Evolutionary conservation across 1,284 basidiomycete species (phyloP), one percentile per base, ranked within the genome.

Genomic region (Leccinum subrobustum): DNA sequence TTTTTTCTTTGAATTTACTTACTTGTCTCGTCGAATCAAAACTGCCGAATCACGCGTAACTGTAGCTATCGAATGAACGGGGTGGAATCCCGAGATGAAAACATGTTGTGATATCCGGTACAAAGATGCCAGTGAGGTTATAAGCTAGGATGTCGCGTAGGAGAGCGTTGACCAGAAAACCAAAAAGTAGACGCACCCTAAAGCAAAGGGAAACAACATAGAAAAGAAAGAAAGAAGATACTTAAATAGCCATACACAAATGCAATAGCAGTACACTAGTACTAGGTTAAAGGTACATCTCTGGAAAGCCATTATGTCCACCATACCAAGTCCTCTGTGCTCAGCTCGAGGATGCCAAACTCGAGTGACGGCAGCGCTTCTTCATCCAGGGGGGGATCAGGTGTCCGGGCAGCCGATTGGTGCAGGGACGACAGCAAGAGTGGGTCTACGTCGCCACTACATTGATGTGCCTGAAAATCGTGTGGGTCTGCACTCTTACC

Each of bases 341-440:
- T 52, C 29, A 60, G 2, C 31, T 72, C 61, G 6, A 61, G 31
- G 5, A 71, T 53, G 3, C 68, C 68, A 58, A 69, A 69, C 54
- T 72, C 70, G 42, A 69, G 53, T 11, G 55, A 14, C 1, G 69
- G 68, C 0, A 57, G 37, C 3, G 54, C 51, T 6, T 54, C 57
- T 7, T 56, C 56, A 2, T 65, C 59, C 9, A 25, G 8, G n/a
- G 29, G 2, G 4, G 14, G 6, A 9, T 31, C 35, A 23, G 25
- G 33, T 37, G 20, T 20, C 20, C 20, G 20, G 20, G 29, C 6
- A 14, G 27, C 31, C 5, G 54, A 37, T 42, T 20, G 50, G 8
- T 16, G 42, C 16, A 2, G 39, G 11, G 54, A 31, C 11, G 65
- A 47, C 3, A 23, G 53, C 12, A 55, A 48, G 47, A 55, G 59